phyloP scores from a whole-genome alignment of 768 basidiomycete genomes.

The Pisolithus albus region DNA sequence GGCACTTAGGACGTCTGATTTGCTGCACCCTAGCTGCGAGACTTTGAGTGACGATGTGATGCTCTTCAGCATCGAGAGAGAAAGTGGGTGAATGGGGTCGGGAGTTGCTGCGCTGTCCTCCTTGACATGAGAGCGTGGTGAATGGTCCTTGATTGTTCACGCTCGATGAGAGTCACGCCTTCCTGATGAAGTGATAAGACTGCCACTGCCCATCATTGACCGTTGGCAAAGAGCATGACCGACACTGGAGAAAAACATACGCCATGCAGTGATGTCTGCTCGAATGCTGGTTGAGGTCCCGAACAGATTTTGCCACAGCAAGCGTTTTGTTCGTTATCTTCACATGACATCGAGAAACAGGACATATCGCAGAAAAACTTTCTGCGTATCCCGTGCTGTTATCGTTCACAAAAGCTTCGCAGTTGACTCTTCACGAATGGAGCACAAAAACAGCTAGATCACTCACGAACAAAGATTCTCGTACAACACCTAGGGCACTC shows the following conservation, averaged over 20 bases:
- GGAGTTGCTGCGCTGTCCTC: too few relatives aligned
- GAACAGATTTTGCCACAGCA: conserved; percentile 37
- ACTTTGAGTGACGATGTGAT: too few relatives aligned
- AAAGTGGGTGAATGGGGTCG: too few relatives aligned
- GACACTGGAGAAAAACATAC: conserved; percentile 18
- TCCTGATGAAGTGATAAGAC: conserved; percentile 25
- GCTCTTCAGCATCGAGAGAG: too few relatives aligned
- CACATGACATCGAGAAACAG: conserved; percentile 31
- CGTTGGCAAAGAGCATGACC: background rate
- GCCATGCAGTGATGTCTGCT: conserved; percentile 26
- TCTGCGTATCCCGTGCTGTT: conserved; percentile 45
- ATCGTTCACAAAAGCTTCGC: conserved; percentile 35
- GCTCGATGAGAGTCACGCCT: conserved; percentile 22
- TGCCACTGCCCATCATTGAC: conserved; percentile 23
- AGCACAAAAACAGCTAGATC: background rate
- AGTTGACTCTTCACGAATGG: background rate
- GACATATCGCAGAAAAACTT: conserved; percentile 34
- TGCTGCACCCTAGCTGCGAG: too few relatives aligned
- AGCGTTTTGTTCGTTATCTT: conserved; percentile 37
- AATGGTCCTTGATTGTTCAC: conserved; percentile 23
- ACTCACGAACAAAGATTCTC: conserved; percentile 27
- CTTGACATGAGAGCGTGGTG: too few relatives aligned
- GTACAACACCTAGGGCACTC: conserved; percentile 32
- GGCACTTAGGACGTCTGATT: too few relatives aligned
- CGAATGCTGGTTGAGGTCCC: conserved; percentile 28